Evolutionary conservation across 257 asterid species (phyloP), one percentile per base, ranked within the genome.

Genomic region (Petunia secreta): DNA sequence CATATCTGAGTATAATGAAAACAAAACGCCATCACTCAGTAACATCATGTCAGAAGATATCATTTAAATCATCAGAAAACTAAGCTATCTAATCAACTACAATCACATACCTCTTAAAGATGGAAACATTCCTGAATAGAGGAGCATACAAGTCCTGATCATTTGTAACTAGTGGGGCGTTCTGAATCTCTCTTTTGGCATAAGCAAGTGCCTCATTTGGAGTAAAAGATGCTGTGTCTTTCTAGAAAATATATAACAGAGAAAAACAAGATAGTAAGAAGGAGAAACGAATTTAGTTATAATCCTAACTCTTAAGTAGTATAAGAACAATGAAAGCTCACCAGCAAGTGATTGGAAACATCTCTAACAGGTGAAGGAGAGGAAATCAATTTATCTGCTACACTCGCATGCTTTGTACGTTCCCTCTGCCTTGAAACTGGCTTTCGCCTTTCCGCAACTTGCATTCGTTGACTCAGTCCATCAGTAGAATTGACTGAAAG

Each of bases 151-250:
- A 77, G 54, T 89, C 98, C 64, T 90, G 89, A 86, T 93, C 98
- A 77, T 89, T 88, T 43, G 38, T 82, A 79, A 87, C 84, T 14
- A 87, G 68, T 50, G 90, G 88, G 75, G 96, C 90, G 83, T 90
- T 89, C 84, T 89, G 91, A 48, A 91, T 88, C 85, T 93, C 97
- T 84, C 82, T 84, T 89, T 85, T 89, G 80, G 89, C 95, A 77
- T 85, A 89, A 82, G 88, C 93, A 88, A 94, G 98, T 67, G 91
- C 91, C 82, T 93, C 97, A 77, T 90, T 88, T 46, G 97, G 94
- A 43, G 88, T 80, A 85, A 91, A 87, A 39, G 93, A 89, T 44
- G 82, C 80, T 71, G 91, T 58, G 83, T 84, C 63, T 84, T 86
- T 95, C 98, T 93, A 87, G 34, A 43, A 62, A 2, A 44, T 78